These are phyloP conservation scores for Reutealis trisperma DNA, from an alignment of 345 rosid species.

Conservation along the genomic window DNA sequence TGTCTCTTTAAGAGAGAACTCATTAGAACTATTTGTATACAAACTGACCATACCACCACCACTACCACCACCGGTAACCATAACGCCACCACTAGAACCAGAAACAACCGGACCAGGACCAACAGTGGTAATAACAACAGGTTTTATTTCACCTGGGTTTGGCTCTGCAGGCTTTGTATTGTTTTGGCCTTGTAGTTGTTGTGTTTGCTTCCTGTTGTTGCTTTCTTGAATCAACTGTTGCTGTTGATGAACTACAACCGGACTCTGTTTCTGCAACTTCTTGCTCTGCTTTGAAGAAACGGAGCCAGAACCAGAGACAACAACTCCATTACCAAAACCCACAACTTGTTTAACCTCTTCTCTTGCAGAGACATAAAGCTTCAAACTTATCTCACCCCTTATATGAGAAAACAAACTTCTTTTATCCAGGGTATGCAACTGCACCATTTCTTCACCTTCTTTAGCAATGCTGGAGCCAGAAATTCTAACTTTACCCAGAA, in stretches of 20 bases:
- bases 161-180: conserved; percentile 46
- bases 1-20: conserved; percentile 70
- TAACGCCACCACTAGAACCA: conserved; percentile 13
- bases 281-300: conserved; percentile 47
- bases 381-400: conserved; percentile 64
- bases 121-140: conserved; percentile 42
- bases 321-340: conserved; percentile 28
- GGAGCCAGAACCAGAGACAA: conserved; percentile 20
- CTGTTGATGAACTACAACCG: conserved; percentile 39
- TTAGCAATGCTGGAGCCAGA: conserved; percentile 47
- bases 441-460: conserved; percentile 49
- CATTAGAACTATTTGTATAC: conserved; percentile 41
- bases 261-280: conserved; percentile 49
- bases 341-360: conserved; percentile 30
- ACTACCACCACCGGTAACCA: background rate
- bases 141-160: conserved; percentile 52
- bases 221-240: conserved; percentile 33
- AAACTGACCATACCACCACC: conserved; percentile 27
- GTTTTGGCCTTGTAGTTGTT: conserved; percentile 36
- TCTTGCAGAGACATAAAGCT: conserved; percentile 45
- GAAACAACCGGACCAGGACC: conserved; percentile 38
- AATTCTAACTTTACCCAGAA: conserved; percentile 66
- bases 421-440: conserved; percentile 62
- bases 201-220: conserved; percentile 31
- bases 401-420: conserved; percentile 69